A percentile compares a stretch with the other conserved stretches of the same genome.
Evolutionary conservation across 129 eudicot species (phyloP).

Genomic region (Centaurea solstitialis): DNA sequence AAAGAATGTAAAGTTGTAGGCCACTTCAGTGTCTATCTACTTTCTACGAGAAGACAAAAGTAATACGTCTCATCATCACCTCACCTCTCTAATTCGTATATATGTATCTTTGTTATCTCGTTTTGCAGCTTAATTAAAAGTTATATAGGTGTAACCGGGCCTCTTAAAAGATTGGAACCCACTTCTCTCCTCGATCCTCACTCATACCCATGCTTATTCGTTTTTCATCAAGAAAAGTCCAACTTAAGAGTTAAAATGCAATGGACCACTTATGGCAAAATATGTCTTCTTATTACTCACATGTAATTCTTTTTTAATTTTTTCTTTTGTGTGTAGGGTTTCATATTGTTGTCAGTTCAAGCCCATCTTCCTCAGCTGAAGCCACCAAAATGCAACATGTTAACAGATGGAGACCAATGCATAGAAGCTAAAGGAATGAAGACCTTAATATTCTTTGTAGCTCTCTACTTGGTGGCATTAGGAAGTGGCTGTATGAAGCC

Average conservation of each 20-base stretch:
- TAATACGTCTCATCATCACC: too few relatives aligned
- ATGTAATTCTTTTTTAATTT: not conserved
- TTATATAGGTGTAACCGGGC: too few relatives aligned
- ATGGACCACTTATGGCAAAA: not conserved
- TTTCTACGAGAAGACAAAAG: too few relatives aligned
- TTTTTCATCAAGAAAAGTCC: not conserved
- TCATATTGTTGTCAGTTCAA: conserved; percentile 59
- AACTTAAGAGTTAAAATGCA: not conserved
- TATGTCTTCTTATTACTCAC: not conserved
- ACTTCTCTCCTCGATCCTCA: too few relatives aligned
- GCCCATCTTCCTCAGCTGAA: conserved; percentile 68
- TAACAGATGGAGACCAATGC: conserved; percentile 40
- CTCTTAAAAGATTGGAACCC: too few relatives aligned
- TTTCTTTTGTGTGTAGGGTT: conserved; percentile 38
- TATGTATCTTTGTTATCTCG: too few relatives aligned
- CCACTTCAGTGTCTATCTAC: too few relatives aligned
- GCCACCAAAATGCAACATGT: conserved; percentile 64
- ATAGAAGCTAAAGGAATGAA: conserved; percentile 51
- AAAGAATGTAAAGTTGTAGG: too few relatives aligned
- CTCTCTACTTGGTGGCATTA: conserved; percentile 65
- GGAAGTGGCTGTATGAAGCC: conserved; percentile 80
- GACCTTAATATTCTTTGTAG: conserved; percentile 52
- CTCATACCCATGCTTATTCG: not conserved
- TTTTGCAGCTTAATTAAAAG: too few relatives aligned
- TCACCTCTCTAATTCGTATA: too few relatives aligned